These are phyloP conservation scores for Paspalum vaginatum DNA, from an alignment of 176 grass and related monocot genomes.

Conservation along the genomic window DNA sequence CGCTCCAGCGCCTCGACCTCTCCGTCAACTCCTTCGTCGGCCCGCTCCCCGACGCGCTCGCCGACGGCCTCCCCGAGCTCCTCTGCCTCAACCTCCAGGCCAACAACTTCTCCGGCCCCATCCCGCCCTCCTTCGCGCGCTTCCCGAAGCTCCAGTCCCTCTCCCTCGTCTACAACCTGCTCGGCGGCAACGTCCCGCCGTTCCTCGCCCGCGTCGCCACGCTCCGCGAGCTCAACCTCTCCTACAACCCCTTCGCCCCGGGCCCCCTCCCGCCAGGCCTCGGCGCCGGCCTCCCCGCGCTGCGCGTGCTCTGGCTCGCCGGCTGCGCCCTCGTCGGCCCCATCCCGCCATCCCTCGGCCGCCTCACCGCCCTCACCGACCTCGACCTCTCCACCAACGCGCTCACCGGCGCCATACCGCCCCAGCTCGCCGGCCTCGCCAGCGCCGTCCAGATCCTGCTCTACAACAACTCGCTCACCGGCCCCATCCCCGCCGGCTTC, in stretches of 20 bases:
- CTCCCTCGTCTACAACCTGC: constrained; percentile 67
- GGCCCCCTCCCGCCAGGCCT: constrained; percentile 50
- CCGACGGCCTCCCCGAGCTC: constrained; percentile 54
- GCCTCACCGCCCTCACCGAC: constrained; percentile 60
- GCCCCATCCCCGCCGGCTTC: constrained; percentile 58
- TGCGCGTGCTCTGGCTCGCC: constrained; percentile 77
- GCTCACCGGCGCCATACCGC: constrained; percentile 63
- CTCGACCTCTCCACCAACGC: constrained; percentile 74
- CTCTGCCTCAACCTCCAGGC: constrained; percentile 48
- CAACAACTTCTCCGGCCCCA: constrained; percentile 84
- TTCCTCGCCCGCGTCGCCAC: constrained; percentile 56
- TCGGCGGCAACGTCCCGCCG: constrained; percentile 57
- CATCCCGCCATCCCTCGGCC: constrained; percentile 76
- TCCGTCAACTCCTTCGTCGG: constrained; percentile 64
- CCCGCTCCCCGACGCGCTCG: constrained; percentile 61
- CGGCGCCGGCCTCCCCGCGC: constrained; percentile 42
- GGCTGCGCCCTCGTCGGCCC: constrained; percentile 60
- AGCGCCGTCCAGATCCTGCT: constrained; percentile 74
- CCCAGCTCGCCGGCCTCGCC: constrained; percentile 36
- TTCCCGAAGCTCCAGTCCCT: constrained; percentile 63
- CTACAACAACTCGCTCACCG: constrained; percentile 81
- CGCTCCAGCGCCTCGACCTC: constrained; percentile 64
- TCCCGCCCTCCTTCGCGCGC: constrained; percentile 61
- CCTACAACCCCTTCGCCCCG: constrained; percentile 67
- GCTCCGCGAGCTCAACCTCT: constrained; percentile 82